Evolutionary conservation across 805 yeast species (phyloP).

Genomic region (Candida insectalens): DNA sequence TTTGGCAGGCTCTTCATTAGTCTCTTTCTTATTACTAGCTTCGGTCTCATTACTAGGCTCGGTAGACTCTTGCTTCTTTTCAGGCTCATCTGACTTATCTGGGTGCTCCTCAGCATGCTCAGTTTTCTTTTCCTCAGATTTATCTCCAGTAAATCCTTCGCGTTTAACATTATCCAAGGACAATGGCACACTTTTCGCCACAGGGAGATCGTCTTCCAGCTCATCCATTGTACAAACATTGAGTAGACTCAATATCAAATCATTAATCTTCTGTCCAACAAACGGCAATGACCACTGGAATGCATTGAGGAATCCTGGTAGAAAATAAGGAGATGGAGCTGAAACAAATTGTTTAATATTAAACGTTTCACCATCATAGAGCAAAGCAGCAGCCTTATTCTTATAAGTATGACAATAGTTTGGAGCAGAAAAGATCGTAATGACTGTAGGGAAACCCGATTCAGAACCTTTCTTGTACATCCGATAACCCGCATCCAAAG

Average conservation of each 20-base stretch:
- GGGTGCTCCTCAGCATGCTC: neutral
- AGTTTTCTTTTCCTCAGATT: neutral
- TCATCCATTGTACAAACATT: conserved; percentile 43
- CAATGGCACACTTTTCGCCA: neutral
- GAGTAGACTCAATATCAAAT: conserved; percentile 79
- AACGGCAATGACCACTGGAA: conserved; percentile 96
- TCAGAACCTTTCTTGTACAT: conserved; percentile 79
- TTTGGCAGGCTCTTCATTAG: neutral
- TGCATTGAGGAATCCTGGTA: conserved; percentile 95
- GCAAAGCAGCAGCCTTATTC: conserved; percentile 88
- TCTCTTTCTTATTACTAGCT: neutral
- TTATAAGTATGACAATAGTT: conserved; percentile 85
- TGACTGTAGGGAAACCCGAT: conserved; percentile 79
- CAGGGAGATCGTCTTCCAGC: conserved; percentile 2
- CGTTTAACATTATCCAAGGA: neutral
- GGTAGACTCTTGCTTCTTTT: conserved; percentile 8
- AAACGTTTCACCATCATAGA: conserved; percentile 86
- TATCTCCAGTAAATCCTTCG: neutral
- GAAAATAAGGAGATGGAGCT: conserved; percentile 80
- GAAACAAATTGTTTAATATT: conserved; percentile 88
- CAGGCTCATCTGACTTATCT: neutral
- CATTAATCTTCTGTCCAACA: conserved; percentile 92
- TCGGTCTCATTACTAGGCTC: neutral
- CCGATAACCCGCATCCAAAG: conserved; percentile 92
- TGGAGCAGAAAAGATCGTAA: conserved; percentile 92